These are phyloP conservation scores for Pyrrhoderma lamaoense DNA, from an alignment of 1,284 basidiomycete genomes.

Conservation along the genomic window DNA sequence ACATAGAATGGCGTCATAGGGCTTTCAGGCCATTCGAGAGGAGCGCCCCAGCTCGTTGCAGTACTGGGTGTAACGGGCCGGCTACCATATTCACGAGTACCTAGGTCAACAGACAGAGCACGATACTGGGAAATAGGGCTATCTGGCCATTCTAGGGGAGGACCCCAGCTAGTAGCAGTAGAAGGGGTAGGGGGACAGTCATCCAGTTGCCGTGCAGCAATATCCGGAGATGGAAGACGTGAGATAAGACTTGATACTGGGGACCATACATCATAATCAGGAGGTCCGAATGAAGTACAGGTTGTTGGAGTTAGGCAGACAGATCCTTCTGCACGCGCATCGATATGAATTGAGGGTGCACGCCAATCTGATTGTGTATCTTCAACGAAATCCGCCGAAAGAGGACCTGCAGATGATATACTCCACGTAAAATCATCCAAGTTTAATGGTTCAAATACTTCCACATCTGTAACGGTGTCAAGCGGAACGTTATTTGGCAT, in stretches of 20 bases:
- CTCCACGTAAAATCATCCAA: slow-evolving; percentile 66
- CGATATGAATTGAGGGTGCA: slow-evolving; percentile 49
- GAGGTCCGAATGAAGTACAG: slow-evolving; percentile 35
- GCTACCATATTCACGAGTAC: slow-evolving; percentile 19
- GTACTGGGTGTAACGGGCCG: slow-evolving; percentile 29
- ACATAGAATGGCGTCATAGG: slow-evolving; percentile 33
- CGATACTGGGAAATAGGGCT: slow-evolving; percentile 12
- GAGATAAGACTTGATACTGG: slow-evolving; percentile 21
- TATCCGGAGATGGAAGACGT: slow-evolving; percentile 38
- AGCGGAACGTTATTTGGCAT: slow-evolving; percentile 42
- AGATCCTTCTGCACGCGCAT: slow-evolving; percentile 46
- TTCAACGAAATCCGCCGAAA: slow-evolving; percentile 20
- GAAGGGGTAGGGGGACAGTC: slow-evolving; percentile 40
- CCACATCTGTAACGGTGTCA: slow-evolving; percentile 25
- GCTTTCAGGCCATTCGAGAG: slow-evolving; percentile 32
- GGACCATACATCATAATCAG: slow-evolving; percentile 27
- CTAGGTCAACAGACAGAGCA: slow-evolving; percentile 21
- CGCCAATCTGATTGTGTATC: slow-evolving; percentile 31
- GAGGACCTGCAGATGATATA: slow-evolving; percentile 56
- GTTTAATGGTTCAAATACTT: slow-evolving; percentile 38
- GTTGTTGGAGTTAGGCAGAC: slow-evolving; percentile 50
- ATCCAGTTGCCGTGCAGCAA: slow-evolving; percentile 42
- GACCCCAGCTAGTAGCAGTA: slow-evolving; percentile 41
- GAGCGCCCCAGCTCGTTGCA: slow-evolving; percentile 41
- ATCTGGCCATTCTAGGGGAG: slow-evolving; percentile 27